Conservation (phyloP, 306 rosid species). For the Acacia confusa region DNA sequence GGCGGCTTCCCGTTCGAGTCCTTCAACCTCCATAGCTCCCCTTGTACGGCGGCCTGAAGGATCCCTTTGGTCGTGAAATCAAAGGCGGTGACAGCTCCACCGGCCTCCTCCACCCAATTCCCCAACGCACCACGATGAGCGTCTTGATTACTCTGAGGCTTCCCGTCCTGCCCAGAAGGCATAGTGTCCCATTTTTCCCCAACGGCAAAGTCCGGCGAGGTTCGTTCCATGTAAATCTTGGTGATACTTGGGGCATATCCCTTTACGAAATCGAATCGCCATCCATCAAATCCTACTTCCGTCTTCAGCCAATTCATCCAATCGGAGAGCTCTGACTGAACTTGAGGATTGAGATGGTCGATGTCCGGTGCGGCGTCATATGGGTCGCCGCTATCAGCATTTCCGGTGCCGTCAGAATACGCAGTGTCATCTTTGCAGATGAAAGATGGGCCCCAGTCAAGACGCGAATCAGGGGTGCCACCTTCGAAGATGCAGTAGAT, state of each 20-base stretch:
- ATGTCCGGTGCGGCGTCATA: conserved; percentile 56
- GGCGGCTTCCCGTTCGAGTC: conserved; percentile 60
- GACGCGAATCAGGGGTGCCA: conserved; percentile 62
- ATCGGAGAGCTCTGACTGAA: conserved; percentile 61
- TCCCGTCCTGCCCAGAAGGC: conserved; percentile 34
- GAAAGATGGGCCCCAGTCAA: conserved; percentile 78
- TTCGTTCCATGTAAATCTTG: conserved; percentile 55
- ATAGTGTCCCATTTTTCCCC: conserved; percentile 73
- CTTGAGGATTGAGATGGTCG: conserved; percentile 77
- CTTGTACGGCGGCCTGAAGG: conserved; percentile 57
- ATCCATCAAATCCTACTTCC: conserved; percentile 71
- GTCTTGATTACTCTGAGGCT: conserved; percentile 46
- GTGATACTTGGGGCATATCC: conserved; percentile 62
- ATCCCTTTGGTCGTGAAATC: conserved; percentile 58
- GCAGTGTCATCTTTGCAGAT: conserved; percentile 67
- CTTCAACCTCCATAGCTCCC: conserved; percentile 61
- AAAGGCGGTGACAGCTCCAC: conserved; percentile 51
- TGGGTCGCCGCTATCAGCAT: conserved; percentile 54
- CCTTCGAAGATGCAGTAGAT: conserved; percentile 78
- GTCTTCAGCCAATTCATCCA: conserved; percentile 84
- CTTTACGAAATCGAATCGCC: conserved; percentile 73
- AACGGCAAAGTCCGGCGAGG: conserved; percentile 70
- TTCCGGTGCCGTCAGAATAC: conserved; percentile 78
- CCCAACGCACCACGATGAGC: conserved; percentile 34
- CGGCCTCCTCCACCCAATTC: conserved; percentile 41